phyloP scores from a whole-genome alignment of 768 basidiomycete genomes.

The Mrakia frigida region DNA sequence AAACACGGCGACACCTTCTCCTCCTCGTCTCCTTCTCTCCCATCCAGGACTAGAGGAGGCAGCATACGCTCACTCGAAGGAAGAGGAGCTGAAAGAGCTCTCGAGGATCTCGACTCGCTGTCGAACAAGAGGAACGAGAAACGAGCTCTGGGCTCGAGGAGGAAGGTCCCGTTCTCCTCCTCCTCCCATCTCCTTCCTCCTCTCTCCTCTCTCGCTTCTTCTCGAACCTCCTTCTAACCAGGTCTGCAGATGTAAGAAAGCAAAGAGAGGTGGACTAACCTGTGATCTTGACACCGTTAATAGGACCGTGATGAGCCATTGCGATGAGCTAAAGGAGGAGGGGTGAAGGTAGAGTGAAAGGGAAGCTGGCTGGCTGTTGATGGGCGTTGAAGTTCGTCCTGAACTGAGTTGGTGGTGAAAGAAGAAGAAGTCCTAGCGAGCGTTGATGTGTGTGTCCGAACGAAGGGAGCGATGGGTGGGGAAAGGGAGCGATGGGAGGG shows the following conservation, averaged over 20 bases:
- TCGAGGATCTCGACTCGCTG: no score
- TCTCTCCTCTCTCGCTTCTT: neutral
- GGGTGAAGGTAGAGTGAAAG: neutral
- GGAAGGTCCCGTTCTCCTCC: no score
- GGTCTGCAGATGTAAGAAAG: constrained; percentile 4
- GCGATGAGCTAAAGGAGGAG: neutral
- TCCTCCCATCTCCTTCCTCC: constrained; percentile 9
- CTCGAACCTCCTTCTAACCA: neutral
- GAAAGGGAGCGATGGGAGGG: neutral
- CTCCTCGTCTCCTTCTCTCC: no score
- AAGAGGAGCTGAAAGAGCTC: no score
- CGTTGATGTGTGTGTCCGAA: neutral
- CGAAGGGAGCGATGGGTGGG: neutral
- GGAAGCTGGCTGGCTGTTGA: neutral
- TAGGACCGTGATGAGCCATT: constrained; percentile 52
- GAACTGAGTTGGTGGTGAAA: neutral
- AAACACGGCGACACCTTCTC: no score
- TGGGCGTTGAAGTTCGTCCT: neutral
- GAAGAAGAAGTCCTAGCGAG: neutral
- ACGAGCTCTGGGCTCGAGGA: no score
- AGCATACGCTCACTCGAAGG: no score
- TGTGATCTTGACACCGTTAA: constrained; percentile 82
- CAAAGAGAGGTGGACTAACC: constrained; percentile 55
- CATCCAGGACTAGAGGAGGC: no score
- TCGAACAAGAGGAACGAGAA: no score